Evolutionary conservation across 2,329 filamentous ascomycete genomes (phyloP).

Genomic region (Atkinsonella texensis): DNA sequence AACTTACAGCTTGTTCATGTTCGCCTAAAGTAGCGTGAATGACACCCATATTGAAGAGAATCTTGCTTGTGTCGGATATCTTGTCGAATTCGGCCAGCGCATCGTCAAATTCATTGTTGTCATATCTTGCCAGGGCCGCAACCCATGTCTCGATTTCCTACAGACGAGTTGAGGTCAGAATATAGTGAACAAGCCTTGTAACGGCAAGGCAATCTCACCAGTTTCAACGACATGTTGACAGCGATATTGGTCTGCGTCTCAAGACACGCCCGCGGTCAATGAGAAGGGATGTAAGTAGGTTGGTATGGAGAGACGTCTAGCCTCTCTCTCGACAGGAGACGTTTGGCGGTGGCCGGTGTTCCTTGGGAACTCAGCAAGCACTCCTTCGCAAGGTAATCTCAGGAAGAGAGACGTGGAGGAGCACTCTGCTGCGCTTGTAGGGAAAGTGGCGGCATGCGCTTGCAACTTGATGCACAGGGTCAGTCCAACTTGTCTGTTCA

Average conservation of each 20-base stretch:
- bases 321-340: neutral
- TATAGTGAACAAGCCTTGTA: neutral
- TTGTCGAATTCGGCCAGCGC: conserved; percentile 71
- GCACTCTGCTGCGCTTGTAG: neutral
- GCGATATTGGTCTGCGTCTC: neutral
- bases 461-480: neutral
- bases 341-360: neutral
- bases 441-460: neutral
- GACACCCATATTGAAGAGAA: conserved; percentile 95
- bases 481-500: neutral
- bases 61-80: conserved; percentile 94
- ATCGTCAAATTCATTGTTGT: conserved; percentile 95
- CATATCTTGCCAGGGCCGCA: conserved; percentile 77
- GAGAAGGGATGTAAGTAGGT: neutral
- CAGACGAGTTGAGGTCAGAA: neutral
- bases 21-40: conserved; percentile 95
- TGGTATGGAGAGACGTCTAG: neutral
- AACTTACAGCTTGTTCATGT: conserved; percentile 82
- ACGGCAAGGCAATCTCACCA: conserved; percentile 28
- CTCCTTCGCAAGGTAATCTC: neutral
- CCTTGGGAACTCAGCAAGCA: neutral
- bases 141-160: conserved; percentile 99
- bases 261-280: conserved; percentile 2
- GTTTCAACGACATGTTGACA: conserved; percentile 44
- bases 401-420: neutral